Evolutionary conservation across 371 early-diverging fungal genomes (phyloP), one percentile per base, ranked within the genome.

Genomic region (Lichtheimia ornata): DNA sequence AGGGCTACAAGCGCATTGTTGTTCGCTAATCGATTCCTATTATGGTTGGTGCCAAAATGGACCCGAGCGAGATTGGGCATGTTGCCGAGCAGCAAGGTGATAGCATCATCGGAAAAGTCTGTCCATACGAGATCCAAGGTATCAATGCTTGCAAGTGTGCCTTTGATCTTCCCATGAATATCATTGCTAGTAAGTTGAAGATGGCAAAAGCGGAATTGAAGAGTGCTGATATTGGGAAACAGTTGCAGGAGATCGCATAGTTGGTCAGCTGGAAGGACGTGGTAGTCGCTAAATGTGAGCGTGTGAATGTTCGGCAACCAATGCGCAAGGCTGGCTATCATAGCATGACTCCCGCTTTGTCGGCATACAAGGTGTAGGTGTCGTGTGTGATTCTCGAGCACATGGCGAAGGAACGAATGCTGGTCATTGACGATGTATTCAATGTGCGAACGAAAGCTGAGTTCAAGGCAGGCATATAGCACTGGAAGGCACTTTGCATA

Each of bases 31-130:
- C 52, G 63, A 6, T 62, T 60, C 25, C 70, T 57, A 54, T 78
- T 81, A 59, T 81, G 81, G 58, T 81, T 81, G 14, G 81, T 71
- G 6, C 74, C 74, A 17, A 77, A 64, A 20, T 53, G 22, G 27
- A 74, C 56, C 14, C 50, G 35, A 22, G 20, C 62, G 14, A 81
- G 50, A 14, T 61, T 27, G 7, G 81, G 81, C 9, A 71, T 50
- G 11, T 35, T 25, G 5, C 45, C 24, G 4, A 72, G 59, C 0
- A 81, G 65, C 11, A 67, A 60, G n/a, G 53, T 22, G 14, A 76
- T 64, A 15, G 76, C 72, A 22, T 64, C 58, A 4, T 59, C 44
- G 4, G 74, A 63, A 57, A 81, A 78, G 41, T 81, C 78, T 13
- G 81, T 81, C 81, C 81, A 81, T 4, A 63, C 27, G 4, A 74